Evolutionary conservation across 495 filamentous ascomycete species (phyloP).

Genomic region (Chaetomium cochliodes): DNA sequence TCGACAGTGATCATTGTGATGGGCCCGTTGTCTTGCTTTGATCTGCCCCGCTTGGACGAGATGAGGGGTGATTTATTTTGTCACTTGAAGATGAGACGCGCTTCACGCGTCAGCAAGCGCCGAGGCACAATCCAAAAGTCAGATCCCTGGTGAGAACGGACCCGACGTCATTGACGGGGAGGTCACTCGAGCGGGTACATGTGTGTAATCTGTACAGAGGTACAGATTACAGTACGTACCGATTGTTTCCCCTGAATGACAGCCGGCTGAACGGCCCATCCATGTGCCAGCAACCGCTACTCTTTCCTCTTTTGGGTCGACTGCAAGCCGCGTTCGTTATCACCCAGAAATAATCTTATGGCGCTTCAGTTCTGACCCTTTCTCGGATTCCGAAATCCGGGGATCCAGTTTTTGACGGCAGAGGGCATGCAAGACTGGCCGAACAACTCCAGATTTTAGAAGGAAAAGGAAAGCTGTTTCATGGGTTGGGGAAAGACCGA

Average conservation of each 20-base stretch:
- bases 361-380: slow-evolving; percentile 1
- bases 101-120: neutral
- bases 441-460: neutral
- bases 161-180: too few species aligned
- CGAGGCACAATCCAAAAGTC: neutral
- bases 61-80: neutral
- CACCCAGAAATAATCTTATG: slow-evolving; percentile 2
- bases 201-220: too few species aligned
- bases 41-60: neutral
- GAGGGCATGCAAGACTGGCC: neutral
- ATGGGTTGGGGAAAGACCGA: neutral
- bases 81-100: neutral
- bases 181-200: too few species aligned
- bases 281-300: neutral
- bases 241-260: neutral
- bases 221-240: too few species aligned
- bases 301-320: slow-evolving; percentile 4
- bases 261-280: neutral
- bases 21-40: neutral
- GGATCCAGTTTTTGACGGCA: neutral
- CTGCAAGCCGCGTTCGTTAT: slow-evolving; percentile 8
- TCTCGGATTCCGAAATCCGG: neutral
- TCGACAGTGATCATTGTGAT: neutral
- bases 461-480: neutral
- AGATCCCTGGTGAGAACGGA: neutral